phyloP scores from a whole-genome alignment of 2,329 filamentous ascomycete genomes.

The Xylaria digitata region DNA sequence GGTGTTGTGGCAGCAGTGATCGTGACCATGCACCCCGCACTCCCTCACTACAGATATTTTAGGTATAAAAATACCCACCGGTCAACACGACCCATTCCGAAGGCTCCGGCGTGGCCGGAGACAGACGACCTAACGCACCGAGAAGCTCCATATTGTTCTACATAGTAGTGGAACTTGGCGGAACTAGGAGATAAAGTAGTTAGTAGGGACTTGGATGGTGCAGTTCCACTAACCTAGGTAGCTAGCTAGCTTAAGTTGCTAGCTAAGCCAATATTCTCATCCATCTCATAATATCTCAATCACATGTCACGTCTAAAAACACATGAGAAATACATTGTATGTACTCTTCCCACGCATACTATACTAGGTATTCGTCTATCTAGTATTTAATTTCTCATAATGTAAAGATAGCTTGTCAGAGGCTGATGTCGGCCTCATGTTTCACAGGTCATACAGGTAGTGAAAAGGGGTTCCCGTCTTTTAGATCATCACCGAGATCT shows the following conservation, averaged over 20 bases:
- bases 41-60: neutral
- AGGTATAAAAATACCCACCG: neutral
- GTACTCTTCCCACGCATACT: neutral
- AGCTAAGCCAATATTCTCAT: neutral
- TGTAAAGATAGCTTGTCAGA: neutral
- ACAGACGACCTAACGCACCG: conserved; percentile 14
- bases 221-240: no score
- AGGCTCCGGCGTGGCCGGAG: conserved; percentile 17
- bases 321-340: neutral
- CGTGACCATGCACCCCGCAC: conserved; percentile 8
- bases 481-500: neutral
- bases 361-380: neutral
- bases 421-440: conserved; percentile 7
- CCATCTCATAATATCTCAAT: neutral
- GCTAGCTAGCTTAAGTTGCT: no score
- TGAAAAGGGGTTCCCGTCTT: neutral
- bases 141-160: neutral
- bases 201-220: no score
- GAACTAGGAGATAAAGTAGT: no score
- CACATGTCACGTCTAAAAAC: neutral
- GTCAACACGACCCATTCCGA: conserved; percentile 12
- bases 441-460: neutral
- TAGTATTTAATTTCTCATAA: neutral
- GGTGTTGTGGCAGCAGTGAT: no score
- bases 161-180: no score